Evolutionary conservation across 768 basidiomycete genomes (phyloP).

Genomic region (Punctularia strigosozonata): DNA sequence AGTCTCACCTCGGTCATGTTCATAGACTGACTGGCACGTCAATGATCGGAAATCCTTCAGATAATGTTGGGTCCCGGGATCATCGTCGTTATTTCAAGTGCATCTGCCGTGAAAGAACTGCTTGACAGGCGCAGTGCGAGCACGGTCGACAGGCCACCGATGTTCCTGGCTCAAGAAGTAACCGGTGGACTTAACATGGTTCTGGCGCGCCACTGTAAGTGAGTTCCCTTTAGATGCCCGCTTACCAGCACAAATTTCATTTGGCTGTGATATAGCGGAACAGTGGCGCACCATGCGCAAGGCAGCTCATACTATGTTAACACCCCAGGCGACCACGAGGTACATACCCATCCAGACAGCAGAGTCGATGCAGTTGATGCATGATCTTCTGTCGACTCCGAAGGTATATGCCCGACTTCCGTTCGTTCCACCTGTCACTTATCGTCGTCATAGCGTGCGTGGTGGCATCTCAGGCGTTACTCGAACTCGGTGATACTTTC

Average conservation of each 20-base stretch:
- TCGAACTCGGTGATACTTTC: constrained; percentile 20
- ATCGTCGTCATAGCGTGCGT: constrained; percentile 16
- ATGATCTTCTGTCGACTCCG: constrained; percentile 16
- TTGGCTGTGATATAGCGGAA: too few relatives aligned
- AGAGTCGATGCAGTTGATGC: constrained; percentile 19
- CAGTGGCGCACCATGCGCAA: neutral
- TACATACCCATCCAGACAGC: constrained; percentile 16
- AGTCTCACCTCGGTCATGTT: too few relatives aligned
- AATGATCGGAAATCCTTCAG: too few relatives aligned
- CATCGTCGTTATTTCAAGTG: constrained; percentile 14
- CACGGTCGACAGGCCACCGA: constrained; percentile 15
- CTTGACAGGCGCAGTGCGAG: constrained; percentile 16
- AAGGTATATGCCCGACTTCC: constrained; percentile 11
- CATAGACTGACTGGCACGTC: too few relatives aligned
- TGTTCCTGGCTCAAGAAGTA: constrained; percentile 11
- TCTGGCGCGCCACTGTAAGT: constrained; percentile 9
- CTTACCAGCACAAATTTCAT: too few relatives aligned
- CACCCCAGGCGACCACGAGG: constrained; percentile 8
- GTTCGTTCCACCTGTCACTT: neutral
- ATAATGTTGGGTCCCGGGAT: constrained; percentile 14
- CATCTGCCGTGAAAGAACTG: constrained; percentile 14
- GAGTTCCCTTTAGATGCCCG: too few relatives aligned
- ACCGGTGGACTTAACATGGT: constrained; percentile 11
- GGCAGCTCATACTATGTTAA: constrained; percentile 1
- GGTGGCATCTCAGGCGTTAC: constrained; percentile 18